Base-by-base conservation (phyloP, 805 yeast genomes). In the Yarrowia sp. region DNA sequence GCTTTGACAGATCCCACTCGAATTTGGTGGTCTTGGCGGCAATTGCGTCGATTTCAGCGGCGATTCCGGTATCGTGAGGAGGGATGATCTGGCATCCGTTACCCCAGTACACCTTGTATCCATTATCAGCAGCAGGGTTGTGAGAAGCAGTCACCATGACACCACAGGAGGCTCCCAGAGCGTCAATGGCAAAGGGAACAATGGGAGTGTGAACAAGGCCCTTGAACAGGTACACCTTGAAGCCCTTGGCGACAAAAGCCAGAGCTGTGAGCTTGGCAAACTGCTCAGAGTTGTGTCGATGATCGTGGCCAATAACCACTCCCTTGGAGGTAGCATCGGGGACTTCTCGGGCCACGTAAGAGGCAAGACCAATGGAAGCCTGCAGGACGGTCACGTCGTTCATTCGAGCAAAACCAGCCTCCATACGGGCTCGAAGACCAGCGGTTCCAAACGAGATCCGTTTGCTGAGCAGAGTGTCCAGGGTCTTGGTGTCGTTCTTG, bases 31-130 rank as follows among this genome's bases (percentile, higher is more conserved):
- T 83, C 0, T 96, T 94, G 3, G 71, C 76, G 69, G 91, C 77
- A 73, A 91, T 90, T 14, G 79, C 73, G 33, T 84, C 80, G 49
- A 94, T 94, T 1, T 81, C 74, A 2, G 76, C 69, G 24, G 97
- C 92, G 70, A 94, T 94, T 1, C 83, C 86, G 2, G 73, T 73
- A 74, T 95, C 98, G 74, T 88, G 92, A 0, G 99, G 98, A 1
- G 97, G 93, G 55, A 94, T 91, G 70, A 94, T 95, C 76, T 95
- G 98, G 76, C 98, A 94, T 4, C 97, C 98, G 75, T 94, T 94
- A 10, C 83, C 80, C 86, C 95, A 92, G 79, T 95, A 94, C 0
- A 94, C 98, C 75, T 94, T 94, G 79, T 91, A 94, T 0, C 98
- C 98, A 74, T 93, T 93, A 75, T 92, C 97, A 72, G 71, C 70